A percentile compares a stretch with the other conserved stretches of the same genome.
Conservation (phyloP, 257 asterid genomes). For the Ehretia macrophylla region DNA sequence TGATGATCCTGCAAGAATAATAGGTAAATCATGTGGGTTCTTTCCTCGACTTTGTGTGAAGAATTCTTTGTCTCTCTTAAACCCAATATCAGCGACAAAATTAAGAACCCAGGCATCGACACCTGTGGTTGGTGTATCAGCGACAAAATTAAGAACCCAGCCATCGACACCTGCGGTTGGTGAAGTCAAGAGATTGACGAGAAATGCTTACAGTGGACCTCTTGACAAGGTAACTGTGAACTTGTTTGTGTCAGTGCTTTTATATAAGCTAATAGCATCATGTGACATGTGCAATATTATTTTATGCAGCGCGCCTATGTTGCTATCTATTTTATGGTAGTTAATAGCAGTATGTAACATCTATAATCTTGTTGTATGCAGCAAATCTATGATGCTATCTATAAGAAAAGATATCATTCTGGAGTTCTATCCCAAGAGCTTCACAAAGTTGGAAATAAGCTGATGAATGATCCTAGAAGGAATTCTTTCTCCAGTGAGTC, state of each 20-base stretch:
- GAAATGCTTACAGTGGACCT: slow-evolving; percentile 89
- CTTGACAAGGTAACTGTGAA: slow-evolving; percentile 56
- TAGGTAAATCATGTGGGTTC: slow-evolving; percentile 72
- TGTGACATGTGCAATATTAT: not conserved
- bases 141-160: slow-evolving; percentile 44
- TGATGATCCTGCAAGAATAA: slow-evolving; percentile 40
- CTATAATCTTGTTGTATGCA: slow-evolving; percentile 21
- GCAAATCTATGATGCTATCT: slow-evolving; percentile 48
- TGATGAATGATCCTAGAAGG: slow-evolving; percentile 28
- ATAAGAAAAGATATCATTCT: slow-evolving; percentile 61
- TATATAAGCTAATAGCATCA: not conserved
- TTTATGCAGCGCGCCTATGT: slow-evolving; percentile 11
- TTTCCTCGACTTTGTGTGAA: slow-evolving; percentile 77
- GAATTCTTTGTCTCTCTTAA: slow-evolving; percentile 64
- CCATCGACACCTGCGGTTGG: slow-evolving; percentile 42
- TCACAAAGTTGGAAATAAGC: slow-evolving; percentile 33
- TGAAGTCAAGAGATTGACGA: slow-evolving; percentile 48
- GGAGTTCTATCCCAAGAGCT: slow-evolving; percentile 67
- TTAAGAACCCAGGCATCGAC: slow-evolving; percentile 44
- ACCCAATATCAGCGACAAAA: slow-evolving; percentile 63
- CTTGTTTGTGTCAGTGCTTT: not conserved
- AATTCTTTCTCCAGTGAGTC: slow-evolving; percentile 31
- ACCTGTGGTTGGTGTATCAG: slow-evolving; percentile 59
- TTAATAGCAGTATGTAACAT: too few species aligned
- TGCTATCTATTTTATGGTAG: slow-evolving; percentile 31